Percentiles rank a stretch among this genome's conserved stretches.
Evolutionary conservation across 2,329 filamentous ascomycete genomes (phyloP).

Genomic region (Aspergillus awamori): DNA sequence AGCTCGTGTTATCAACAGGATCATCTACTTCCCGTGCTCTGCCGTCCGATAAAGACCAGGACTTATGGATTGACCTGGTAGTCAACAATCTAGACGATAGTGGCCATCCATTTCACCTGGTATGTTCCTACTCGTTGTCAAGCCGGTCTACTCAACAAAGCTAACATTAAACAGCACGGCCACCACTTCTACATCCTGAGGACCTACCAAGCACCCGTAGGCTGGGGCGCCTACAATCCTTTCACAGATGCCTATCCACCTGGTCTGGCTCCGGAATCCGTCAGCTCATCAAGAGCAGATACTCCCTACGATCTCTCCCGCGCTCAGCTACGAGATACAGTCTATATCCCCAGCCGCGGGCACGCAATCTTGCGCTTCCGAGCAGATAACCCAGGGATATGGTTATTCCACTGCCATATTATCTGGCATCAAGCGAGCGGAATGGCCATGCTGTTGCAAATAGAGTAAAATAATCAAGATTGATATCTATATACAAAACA

Average conservation of each 20-base stretch:
- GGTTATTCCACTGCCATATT: conserved; percentile 56
- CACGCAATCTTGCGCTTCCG: conserved; percentile 60
- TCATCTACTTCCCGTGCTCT: conserved; percentile 13
- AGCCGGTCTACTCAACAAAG: neutral
- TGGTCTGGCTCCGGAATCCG: conserved; percentile 16
- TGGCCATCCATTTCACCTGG: conserved; percentile 55
- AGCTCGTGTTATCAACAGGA: conserved; percentile 40
- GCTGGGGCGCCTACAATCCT: conserved; percentile 45
- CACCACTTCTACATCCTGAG: conserved; percentile 40
- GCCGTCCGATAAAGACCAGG: neutral
- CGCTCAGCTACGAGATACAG: conserved; percentile 56
- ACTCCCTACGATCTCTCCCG: conserved; percentile 29
- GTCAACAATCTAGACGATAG: conserved; percentile 57
- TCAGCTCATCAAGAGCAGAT: neutral
- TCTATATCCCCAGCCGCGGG: conserved; percentile 58
- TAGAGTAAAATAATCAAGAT: no score
- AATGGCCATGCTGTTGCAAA: conserved; percentile 48
- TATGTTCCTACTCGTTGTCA: conserved; percentile 24
- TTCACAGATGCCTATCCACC: conserved; percentile 29
- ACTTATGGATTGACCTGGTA: conserved; percentile 51
- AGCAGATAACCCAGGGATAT: conserved; percentile 57
- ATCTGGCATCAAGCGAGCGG: conserved; percentile 55
- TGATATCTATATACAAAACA: no score
- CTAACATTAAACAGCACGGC: conserved; percentile 33
- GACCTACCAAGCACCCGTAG: conserved; percentile 32